Evolutionary conservation across 192 early-diverging fungal genomes (phyloP), one percentile per base, ranked within the genome.

Genomic region (Gigaspora rosea): DNA sequence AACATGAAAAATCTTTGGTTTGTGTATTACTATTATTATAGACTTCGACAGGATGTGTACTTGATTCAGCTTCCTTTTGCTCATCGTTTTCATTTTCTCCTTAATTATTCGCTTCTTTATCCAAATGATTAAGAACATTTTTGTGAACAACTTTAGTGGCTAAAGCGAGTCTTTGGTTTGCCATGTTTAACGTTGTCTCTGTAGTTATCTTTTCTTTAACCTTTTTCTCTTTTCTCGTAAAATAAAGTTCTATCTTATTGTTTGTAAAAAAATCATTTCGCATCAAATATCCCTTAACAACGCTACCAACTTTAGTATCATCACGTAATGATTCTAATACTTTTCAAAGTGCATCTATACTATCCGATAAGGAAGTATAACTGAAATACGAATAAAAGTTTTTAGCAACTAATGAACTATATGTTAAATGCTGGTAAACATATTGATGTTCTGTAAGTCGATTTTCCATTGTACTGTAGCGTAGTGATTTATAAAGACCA

Each of bases 171-270:
- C 51, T 54, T 71, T 71, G 16, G 69, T 54, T 71, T 3, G 69
- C 69, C 69, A 71, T 71, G 36, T 36, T 83, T 71, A 71, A 71
- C 36, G 69, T 54, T 12, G 51, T 18, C 49, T 71, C 69, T 33
- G 32, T 36, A 71, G 20, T 3, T 71, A 71, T 32, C 20, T 52
- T 52, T 48, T 33, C 69, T 52, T 71, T 16, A 49, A 8, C 20
- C 69, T 51, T 71, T 51, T 48, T 71, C 22, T 35, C n/a, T 51
- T 71, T 71, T 54, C 48, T 27, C 48, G 9, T 4, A 71, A 71
- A 71, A 51, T 71, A 71, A 71, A 51, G 47, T 48, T 51, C 36
- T 36, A 52, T 47, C 11, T 33, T 54, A 51, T 71, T 20, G 20
- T 13, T 71, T 48, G n/a, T 9, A 18, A 71, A 71, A 36, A 71